These are phyloP conservation scores for Acephala macrosclerotiorum DNA, from an alignment of 2,329 filamentous ascomycete genomes.

Conservation along the genomic window DNA sequence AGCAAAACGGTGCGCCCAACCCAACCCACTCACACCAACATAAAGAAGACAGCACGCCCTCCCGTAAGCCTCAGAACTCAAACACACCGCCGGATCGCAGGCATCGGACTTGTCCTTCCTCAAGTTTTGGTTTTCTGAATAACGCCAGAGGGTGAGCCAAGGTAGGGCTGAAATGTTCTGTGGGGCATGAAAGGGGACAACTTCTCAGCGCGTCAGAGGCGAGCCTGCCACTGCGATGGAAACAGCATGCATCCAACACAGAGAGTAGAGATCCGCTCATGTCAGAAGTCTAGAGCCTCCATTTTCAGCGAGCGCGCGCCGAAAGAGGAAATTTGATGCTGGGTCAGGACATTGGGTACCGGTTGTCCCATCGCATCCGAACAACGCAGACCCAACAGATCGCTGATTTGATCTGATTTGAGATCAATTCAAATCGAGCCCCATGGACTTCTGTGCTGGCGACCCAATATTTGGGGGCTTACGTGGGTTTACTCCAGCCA, in stretches of 20 bases:
- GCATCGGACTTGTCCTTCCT: not conserved
- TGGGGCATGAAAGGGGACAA: not conserved
- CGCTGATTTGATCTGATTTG: constrained; percentile 3
- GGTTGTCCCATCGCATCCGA: not conserved
- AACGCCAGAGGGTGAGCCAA: not conserved
- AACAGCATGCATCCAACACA: not conserved
- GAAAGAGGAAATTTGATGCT: constrained; percentile 5
- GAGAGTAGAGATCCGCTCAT: not conserved
- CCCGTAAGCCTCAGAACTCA: not conserved
- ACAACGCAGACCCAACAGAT: not conserved
- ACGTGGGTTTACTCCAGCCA: constrained; percentile 8
- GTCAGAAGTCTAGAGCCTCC: not conserved
- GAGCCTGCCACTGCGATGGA: not conserved
- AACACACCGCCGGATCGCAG: constrained; percentile 6
- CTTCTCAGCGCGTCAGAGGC: not conserved
- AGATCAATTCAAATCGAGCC: not conserved
- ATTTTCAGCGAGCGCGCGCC: not conserved
- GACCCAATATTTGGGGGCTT: not conserved
- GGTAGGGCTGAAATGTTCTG: constrained; percentile 1
- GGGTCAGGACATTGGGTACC: not conserved
- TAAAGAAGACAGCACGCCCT: not conserved
- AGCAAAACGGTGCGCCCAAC: not conserved
- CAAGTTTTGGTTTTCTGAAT: not conserved
- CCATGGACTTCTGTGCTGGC: not conserved
- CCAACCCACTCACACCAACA: constrained; percentile 5